Evolutionary conservation across 768 basidiomycete species (phyloP), one percentile per base, ranked within the genome.

Genomic region (Austroboletus eburneus): DNA sequence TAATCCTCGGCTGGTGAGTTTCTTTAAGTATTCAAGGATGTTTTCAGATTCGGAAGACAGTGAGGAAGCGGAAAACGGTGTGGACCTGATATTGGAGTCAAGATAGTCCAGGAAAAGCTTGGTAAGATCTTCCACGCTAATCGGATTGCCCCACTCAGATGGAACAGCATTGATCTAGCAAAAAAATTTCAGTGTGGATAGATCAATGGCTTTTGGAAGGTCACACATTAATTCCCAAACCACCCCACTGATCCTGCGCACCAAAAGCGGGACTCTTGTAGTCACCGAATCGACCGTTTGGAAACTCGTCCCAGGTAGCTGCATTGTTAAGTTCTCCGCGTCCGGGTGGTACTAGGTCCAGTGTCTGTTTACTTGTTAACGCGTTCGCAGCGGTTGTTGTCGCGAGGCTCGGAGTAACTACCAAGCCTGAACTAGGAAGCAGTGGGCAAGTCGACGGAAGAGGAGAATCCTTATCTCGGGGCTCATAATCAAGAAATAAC

Each of bases 221-320:
- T 57, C 73, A 30, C 61, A 86, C 83, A 45, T 79, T 72, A 30
- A 85, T 71, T 36, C 73, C 75, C 10, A 79, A 75, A 30, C 83
- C 81, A 45, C 87, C 86, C 87, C 88, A 92, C 3, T 75, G 84
- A 50, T 83, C 85, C 57, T 80, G 81, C 27, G 73, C 72, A 38
- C 96, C 96, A 56, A 87, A 99, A 1, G 96, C 96, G 18, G 96
- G 96, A 71, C 91, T 95, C 59, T 96, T 90, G 63, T 87, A 90
- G 65, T 98, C 96, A 51, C 96, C 96, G 65, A 97, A 98, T 9
- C 96, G 85, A 29, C 96, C 96, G 62, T 99, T 99, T 7, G 96
- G 96, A 64, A 97, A 98, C 59, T 99, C 96, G 57, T 92, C 90
- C 90, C 90, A 92, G 17, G 80, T 81, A 2, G 83, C 77, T 0